Base-by-base conservation (phyloP, 208 protist species). In the Angomonas ambiguus region DNA sequence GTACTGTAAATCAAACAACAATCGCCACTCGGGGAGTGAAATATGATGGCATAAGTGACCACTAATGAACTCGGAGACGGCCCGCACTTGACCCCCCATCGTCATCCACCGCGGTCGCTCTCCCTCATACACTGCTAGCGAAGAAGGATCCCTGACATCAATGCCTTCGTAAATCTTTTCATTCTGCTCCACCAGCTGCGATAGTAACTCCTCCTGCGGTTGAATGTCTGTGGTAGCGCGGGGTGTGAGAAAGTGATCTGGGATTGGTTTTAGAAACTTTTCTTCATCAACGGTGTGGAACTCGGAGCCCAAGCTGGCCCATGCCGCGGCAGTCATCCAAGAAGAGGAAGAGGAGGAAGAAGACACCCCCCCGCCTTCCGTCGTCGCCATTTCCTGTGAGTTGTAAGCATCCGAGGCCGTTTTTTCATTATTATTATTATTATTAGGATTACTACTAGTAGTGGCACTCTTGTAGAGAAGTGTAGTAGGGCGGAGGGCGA, bases 1-100 rank as follows among this genome's bases (percentile, higher is more conserved):
- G 71, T 92, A 90, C 80, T 93, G 79, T 6, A 95, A 59, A 68
- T 95, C 89, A 69, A 95, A 93, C n/a, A 95, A 70, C 33, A 65
- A 59, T 63, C 79, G 82, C 87, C 89, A 95, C 76, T 89, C 86
- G 2, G 76, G 76, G 0, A 95, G 72, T 0, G 87, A 88, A 41
- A 95, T 90, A 74, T 95, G 89, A 42, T 95, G 89, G 66, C 85
- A 91, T 6, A 95, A 64, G 69, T 95, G 89, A n/a, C 89, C 89
- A 3, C 82, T 90, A 35, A 95, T 91, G 60, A 95, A 95, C 75
- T 95, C 86, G 6, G 82, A 83, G 1, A 95, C 89, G 3, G 89
- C 89, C 25, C 84, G 85, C 31, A 92, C 85, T 61, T 95, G 83
- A 25, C 84, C 80, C 18, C 86, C 84, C 63, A 90, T 78, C 45